phyloP scores from a whole-genome alignment of 2,329 filamentous ascomycete genomes.

The Trichoderma koningiopsis region DNA sequence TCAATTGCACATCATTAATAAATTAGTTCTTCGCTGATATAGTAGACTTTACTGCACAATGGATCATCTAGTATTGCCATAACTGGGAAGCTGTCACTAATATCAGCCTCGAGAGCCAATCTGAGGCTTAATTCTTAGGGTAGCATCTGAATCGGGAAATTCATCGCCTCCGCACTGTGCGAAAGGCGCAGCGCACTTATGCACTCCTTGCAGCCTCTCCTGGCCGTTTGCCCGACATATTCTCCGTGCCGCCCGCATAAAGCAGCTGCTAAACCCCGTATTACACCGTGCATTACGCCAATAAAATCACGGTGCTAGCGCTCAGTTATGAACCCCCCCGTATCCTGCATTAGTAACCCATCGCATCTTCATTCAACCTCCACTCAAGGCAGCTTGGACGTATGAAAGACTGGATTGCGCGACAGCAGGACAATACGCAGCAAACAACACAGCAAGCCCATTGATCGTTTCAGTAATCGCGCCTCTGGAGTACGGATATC shows the following conservation, averaged over 20 bases:
- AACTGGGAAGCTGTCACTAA: background rate
- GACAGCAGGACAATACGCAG: background rate
- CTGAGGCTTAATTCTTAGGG: background rate
- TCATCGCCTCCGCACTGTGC: background rate
- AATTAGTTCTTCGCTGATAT: background rate
- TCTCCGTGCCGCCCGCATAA: background rate
- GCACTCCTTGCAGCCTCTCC: background rate
- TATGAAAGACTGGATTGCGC: background rate
- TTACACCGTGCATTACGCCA: background rate
- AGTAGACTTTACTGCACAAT: too few species aligned
- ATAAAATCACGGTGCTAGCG: background rate
- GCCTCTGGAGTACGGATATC: background rate
- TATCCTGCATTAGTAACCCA: conserved; percentile 19
- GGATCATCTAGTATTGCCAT: background rate
- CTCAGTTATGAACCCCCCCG: conserved; percentile 1
- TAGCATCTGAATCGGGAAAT: background rate
- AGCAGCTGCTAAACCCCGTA: background rate
- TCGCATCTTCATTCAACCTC: conserved; percentile 11
- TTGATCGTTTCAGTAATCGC: background rate
- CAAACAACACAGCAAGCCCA: background rate
- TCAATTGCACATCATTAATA: background rate
- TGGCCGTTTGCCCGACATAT: background rate
- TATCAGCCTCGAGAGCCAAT: background rate
- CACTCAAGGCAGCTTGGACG: background rate
- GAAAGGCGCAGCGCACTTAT: background rate